Evolutionary conservation across 306 rosid species (phyloP).

Genomic region (Gleditsia sinensis): DNA sequence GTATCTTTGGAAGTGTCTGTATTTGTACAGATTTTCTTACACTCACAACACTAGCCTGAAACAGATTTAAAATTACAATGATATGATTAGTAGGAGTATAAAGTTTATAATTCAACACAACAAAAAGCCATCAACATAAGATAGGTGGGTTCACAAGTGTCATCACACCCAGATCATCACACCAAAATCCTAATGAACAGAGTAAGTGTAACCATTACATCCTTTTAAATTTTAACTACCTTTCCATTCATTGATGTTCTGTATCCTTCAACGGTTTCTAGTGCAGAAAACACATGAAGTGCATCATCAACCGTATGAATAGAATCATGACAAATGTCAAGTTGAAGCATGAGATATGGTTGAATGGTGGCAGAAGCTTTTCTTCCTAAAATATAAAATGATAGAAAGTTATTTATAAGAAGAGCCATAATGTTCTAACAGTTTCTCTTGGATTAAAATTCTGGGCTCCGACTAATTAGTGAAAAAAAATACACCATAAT

Average conservation of each 20-base stretch:
- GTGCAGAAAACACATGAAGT: conserved; percentile 74
- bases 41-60: conserved; percentile 78
- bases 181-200: too few relatives aligned
- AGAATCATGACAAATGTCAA: conserved; percentile 77
- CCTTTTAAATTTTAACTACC: conserved; percentile 46
- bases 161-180: too few relatives aligned
- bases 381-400: conserved; percentile 28
- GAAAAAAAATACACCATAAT: too few relatives aligned
- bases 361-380: conserved; percentile 74
- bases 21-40: conserved; percentile 79
- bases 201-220: too few relatives aligned
- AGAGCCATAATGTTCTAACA: not conserved
- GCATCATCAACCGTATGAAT: conserved; percentile 83
- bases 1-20: conserved; percentile 73
- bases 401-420: not conserved
- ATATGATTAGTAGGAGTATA: conserved; percentile 12
- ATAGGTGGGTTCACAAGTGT: too few relatives aligned
- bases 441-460: too few relatives aligned
- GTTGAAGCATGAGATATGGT: conserved; percentile 84
- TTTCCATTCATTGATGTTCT: conserved; percentile 70
- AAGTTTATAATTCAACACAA: not conserved
- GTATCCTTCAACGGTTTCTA: conserved; percentile 89
- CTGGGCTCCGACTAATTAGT: too few relatives aligned
- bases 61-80: conserved; percentile 5
- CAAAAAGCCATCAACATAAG: not conserved